phyloP scores from a whole-genome alignment of 768 basidiomycete species.

The Mycena chlorophos region DNA sequence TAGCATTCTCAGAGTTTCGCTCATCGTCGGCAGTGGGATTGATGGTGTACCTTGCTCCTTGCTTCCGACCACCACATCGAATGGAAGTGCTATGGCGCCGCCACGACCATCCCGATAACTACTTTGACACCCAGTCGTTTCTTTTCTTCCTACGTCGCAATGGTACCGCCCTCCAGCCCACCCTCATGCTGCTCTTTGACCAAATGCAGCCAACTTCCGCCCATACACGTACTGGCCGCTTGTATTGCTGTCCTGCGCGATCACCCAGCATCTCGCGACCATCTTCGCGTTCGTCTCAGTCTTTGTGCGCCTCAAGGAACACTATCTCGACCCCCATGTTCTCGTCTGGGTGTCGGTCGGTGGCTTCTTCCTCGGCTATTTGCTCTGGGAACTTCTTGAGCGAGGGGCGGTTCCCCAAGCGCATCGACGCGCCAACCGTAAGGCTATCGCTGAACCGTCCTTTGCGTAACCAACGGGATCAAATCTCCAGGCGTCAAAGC shows the following conservation, averaged over 20 bases:
- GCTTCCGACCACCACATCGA: constrained; percentile 7
- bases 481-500: constrained; percentile 60
- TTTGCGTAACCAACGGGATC: constrained; percentile 9
- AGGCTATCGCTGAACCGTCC: constrained; percentile 20
- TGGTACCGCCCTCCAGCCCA: constrained; percentile 42
- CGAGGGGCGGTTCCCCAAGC: constrained; percentile 25
- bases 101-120: constrained; percentile 80
- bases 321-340: constrained; percentile 63
- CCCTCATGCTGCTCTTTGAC: constrained; percentile 12
- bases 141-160: constrained; percentile 77
- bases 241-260: constrained; percentile 66
- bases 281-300: constrained; percentile 81
- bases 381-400: constrained; percentile 60
- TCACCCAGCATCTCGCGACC: constrained; percentile 82
- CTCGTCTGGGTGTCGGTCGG: constrained; percentile 65
- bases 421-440: constrained; percentile 34
- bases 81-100: constrained; percentile 81
- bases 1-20: constrained; percentile 1
- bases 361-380: constrained; percentile 62
- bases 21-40: constrained; percentile 38
- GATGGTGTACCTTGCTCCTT: constrained; percentile 12
- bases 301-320: constrained; percentile 71
- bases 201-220: constrained; percentile 66
- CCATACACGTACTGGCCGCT: constrained; percentile 78
- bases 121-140: constrained; percentile 74